These are phyloP conservation scores for Penicillium atrosanguineum DNA, from an alignment of 495 filamentous ascomycete genomes.

Conservation along the genomic window DNA sequence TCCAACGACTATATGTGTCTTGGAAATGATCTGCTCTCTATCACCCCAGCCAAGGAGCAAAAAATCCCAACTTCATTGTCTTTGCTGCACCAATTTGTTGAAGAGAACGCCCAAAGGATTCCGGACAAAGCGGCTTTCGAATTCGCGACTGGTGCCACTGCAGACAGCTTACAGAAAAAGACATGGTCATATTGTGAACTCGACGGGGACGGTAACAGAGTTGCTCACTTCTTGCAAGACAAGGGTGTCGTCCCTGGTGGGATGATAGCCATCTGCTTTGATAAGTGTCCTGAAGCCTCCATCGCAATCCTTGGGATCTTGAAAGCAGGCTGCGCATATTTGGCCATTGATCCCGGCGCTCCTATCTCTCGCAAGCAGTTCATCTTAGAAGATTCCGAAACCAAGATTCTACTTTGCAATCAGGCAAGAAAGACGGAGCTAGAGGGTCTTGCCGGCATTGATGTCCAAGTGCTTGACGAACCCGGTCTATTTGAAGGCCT, in stretches of 20 bases:
- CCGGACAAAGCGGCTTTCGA: constrained; percentile 43
- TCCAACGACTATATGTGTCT: constrained; percentile 20
- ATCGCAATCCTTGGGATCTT: constrained; percentile 44
- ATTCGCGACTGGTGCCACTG: constrained; percentile 31
- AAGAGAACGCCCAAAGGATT: constrained; percentile 30
- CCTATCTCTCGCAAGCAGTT: constrained; percentile 45
- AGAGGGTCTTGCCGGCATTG: constrained; percentile 18
- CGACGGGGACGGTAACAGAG: constrained; percentile 35
- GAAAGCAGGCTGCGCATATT: constrained; percentile 68
- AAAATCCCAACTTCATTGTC: constrained; percentile 20
- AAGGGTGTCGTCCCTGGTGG: constrained; percentile 28
- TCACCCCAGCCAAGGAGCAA: constrained; percentile 49
- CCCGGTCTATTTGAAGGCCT: constrained; percentile 24
- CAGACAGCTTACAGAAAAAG: constrained; percentile 30
- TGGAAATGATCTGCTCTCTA: constrained; percentile 26
- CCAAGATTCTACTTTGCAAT: constrained; percentile 25
- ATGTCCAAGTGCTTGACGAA: constrained; percentile 32
- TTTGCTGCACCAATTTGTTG: constrained; percentile 46
- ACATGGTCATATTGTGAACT: constrained; percentile 37
- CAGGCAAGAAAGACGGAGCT: constrained; percentile 12
- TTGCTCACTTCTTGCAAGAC: constrained; percentile 37
- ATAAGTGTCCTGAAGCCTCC: constrained; percentile 41
- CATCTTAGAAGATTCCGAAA: constrained; percentile 35
- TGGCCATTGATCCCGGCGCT: constrained; percentile 56
- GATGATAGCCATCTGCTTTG: constrained; percentile 45